These are phyloP conservation scores for Hymenoscyphus repandus DNA, from an alignment of 2,329 filamentous ascomycete species.

Conservation along the genomic window DNA sequence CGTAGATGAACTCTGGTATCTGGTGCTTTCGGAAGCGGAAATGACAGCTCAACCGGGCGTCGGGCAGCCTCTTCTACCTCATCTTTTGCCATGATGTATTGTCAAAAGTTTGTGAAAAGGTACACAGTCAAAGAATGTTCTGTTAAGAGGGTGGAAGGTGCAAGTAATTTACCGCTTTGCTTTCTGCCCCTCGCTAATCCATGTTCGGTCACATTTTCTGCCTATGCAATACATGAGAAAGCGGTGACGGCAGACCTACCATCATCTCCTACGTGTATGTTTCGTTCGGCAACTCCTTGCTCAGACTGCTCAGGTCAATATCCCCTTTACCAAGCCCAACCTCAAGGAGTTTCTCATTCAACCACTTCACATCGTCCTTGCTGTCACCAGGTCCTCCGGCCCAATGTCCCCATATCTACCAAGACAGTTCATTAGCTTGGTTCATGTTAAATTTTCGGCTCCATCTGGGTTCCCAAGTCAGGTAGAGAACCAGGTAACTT, in stretches of 20 bases:
- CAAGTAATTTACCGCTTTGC: no score
- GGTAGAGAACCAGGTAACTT: not conserved
- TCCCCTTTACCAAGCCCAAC: conserved; percentile 16
- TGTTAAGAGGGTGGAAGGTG: not conserved
- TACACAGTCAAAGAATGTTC: not conserved
- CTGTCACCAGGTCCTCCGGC: conserved; percentile 67
- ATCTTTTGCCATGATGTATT: conserved; percentile 11
- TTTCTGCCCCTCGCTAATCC: no score
- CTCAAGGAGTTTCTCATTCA: conserved; percentile 45
- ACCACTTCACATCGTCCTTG: conserved; percentile 65
- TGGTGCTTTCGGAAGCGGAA: conserved; percentile 54
- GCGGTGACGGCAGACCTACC: not conserved
- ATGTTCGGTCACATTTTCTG: no score
- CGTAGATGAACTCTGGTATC: conserved; percentile 58
- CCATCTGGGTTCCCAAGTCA: no score
- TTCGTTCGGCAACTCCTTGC: not conserved
- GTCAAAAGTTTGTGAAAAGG: not conserved
- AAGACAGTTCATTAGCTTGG: not conserved
- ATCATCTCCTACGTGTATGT: no score
- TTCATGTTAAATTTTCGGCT: not conserved
- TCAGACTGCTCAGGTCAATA: not conserved
- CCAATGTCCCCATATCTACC: conserved; percentile 58
- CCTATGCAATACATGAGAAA: no score
- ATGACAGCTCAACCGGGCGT: conserved; percentile 42
- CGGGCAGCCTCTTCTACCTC: conserved; percentile 1